These are phyloP conservation scores for Biscutella auriculata DNA, from an alignment of 441 rosid genomes.

Conservation along the genomic window DNA sequence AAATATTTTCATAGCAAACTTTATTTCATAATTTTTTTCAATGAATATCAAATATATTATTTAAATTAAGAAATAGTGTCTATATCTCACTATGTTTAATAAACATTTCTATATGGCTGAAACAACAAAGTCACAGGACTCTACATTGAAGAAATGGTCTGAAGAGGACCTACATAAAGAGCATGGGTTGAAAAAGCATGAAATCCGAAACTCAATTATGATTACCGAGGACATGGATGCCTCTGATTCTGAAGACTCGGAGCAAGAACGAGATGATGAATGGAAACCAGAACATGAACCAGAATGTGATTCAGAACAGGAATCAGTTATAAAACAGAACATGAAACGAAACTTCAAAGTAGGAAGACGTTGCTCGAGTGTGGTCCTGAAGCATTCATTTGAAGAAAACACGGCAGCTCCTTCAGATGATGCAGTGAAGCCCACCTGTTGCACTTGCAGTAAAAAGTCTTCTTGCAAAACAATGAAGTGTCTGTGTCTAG, in stretches of 20 bases:
- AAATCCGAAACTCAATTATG: slow-evolving; percentile 37
- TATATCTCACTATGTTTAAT: too few relatives aligned
- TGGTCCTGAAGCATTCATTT: slow-evolving; percentile 20
- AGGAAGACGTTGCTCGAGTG: slow-evolving; percentile 27
- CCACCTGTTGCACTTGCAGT: slow-evolving; percentile 58
- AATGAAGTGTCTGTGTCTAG: slow-evolving; percentile 66
- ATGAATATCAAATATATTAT: too few relatives aligned
- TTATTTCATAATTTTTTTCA: too few relatives aligned
- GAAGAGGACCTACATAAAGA: slow-evolving; percentile 20
- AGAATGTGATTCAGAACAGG: slow-evolving; percentile 20
- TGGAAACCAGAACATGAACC: slow-evolving; percentile 36
- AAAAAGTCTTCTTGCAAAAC: slow-evolving; percentile 67
- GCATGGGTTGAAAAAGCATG: slow-evolving; percentile 57
- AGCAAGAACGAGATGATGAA: slow-evolving; percentile 51
- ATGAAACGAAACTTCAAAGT: slow-evolving; percentile 34
- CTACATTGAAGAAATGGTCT: slow-evolving; percentile 31
- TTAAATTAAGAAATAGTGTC: too few relatives aligned
- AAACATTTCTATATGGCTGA: too few relatives aligned
- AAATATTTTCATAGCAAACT: too few relatives aligned
- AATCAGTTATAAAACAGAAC: slow-evolving; percentile 23
- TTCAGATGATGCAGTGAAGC: slow-evolving; percentile 21
- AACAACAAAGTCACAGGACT: slow-evolving; percentile 48
- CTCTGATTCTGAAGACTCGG: slow-evolving; percentile 80
- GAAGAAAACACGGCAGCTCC: slow-evolving; percentile 23
- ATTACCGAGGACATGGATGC: slow-evolving; percentile 81